These are phyloP conservation scores for Nymphaea colorata DNA, from an alignment of 164 flowering plant species.

Conservation along the genomic window DNA sequence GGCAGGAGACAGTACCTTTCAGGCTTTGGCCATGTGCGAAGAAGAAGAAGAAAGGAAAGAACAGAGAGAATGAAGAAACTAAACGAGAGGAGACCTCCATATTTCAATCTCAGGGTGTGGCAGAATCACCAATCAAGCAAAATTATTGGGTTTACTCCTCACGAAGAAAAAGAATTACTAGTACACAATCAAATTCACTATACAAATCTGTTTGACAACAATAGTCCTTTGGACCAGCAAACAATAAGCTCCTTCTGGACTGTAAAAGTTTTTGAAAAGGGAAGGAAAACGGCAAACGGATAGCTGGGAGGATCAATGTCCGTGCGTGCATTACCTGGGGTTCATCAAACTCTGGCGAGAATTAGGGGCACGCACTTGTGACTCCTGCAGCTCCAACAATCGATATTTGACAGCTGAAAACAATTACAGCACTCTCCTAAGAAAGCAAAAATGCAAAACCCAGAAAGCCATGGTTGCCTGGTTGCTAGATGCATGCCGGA, in stretches of 20 bases:
- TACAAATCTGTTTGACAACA: constrained; percentile 9
- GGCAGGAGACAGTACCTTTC: too few species aligned
- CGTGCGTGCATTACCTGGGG: background rate
- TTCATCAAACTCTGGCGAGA: background rate
- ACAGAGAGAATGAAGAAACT: background rate
- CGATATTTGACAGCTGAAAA: background rate
- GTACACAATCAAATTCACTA: constrained; percentile 14
- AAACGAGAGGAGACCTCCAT: background rate
- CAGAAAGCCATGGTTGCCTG: background rate
- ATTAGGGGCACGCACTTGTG: background rate
- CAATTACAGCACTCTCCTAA: background rate
- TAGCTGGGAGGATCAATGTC: background rate
- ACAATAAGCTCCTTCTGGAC: constrained; percentile 2
- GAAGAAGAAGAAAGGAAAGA: background rate
- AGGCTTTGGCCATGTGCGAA: background rate
- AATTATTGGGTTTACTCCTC: constrained; percentile 1
- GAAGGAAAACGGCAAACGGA: background rate
- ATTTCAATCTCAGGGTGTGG: background rate
- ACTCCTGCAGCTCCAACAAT: constrained; percentile 4
- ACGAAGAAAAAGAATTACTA: constrained; percentile 14
- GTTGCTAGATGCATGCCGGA: background rate
- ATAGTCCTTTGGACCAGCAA: constrained; percentile 13
- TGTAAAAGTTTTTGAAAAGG: background rate
- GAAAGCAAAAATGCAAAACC: background rate
- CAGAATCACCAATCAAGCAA: background rate